Conservation (phyloP, 345 rosid genomes). For the Murraya koenigii region DNA sequence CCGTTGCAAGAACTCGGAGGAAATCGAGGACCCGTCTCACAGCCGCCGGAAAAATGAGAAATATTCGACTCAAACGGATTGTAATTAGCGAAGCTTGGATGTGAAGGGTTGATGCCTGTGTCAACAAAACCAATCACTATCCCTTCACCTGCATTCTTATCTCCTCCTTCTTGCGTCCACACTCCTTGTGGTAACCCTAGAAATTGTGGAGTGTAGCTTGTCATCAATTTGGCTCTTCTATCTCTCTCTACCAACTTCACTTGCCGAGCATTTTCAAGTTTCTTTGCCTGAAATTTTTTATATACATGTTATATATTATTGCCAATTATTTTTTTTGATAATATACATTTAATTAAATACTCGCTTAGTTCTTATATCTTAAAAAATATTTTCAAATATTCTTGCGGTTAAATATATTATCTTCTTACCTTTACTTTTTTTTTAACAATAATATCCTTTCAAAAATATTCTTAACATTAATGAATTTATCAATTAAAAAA, state of each 20-base stretch:
- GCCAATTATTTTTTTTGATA: too few species aligned
- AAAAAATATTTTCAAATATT: too few species aligned
- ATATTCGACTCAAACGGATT: conserved; percentile 37
- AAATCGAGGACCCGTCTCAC: conserved; percentile 67
- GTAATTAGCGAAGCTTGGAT: conserved; percentile 67
- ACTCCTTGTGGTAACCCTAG: conserved; percentile 52
- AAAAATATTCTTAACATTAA: too few species aligned
- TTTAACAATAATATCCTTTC: too few species aligned
- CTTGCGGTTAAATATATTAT: too few species aligned
- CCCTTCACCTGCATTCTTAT: conserved; percentile 57
- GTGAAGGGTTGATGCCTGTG: conserved; percentile 69
- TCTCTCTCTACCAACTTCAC: conserved; percentile 76
- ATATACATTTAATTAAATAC: too few species aligned
- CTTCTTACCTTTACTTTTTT: too few species aligned
- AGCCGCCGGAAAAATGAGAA: conserved; percentile 67
- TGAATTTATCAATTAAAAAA: too few species aligned
- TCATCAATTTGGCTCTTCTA: conserved; percentile 78
- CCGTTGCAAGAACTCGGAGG: conserved; percentile 66
- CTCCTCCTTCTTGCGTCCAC: conserved; percentile 51
- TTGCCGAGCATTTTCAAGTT: conserved; percentile 43
- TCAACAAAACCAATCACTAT: conserved; percentile 78
- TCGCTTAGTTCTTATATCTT: too few species aligned
- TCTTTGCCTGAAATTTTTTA: conserved; percentile 47
- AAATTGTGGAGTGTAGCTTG: conserved; percentile 76
- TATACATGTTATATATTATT: too few species aligned